Percentiles rank a stretch among this genome's conserved stretches.
Evolutionary conservation across 192 early-diverging fungal species (phyloP).

Genomic region (Backusella circina): DNA sequence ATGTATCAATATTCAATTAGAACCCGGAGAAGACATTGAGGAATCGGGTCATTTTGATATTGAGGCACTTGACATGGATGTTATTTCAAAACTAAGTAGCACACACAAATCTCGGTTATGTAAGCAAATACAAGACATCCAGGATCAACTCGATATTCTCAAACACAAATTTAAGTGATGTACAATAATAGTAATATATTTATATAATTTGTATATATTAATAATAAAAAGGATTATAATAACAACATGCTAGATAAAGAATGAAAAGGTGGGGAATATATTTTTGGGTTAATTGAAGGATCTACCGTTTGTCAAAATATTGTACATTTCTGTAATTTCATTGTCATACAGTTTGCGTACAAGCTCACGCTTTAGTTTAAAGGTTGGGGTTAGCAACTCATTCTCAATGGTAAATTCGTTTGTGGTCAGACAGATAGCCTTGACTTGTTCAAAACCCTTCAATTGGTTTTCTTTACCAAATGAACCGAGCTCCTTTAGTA

Average conservation of each 20-base stretch:
- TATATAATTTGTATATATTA: neutral
- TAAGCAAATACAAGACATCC: conserved; percentile 9
- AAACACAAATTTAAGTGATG: neutral
- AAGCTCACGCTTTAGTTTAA: conserved; percentile 85
- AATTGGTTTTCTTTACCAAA: conserved; percentile 63
- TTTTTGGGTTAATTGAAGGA: conserved; percentile 17
- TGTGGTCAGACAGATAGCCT: conserved; percentile 68
- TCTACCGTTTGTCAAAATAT: conserved; percentile 20
- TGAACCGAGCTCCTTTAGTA: conserved; percentile 51
- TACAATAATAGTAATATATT: neutral
- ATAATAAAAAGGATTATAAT: neutral
- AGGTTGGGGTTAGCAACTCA: conserved; percentile 83
- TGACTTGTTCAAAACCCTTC: conserved; percentile 86
- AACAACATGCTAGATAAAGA: neutral
- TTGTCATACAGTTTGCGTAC: conserved; percentile 61
- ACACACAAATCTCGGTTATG: neutral
- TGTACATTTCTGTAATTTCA: conserved; percentile 74
- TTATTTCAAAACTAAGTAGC: neutral
- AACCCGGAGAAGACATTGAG: neutral
- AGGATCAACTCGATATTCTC: conserved; percentile 5
- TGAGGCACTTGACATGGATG: neutral
- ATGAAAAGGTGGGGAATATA: neutral
- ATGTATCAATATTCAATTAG: neutral
- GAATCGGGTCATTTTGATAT: neutral
- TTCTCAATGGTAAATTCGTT: conserved; percentile 78